Conservation (phyloP, 345 rosid species). For the Microthlaspi erraticum region DNA sequence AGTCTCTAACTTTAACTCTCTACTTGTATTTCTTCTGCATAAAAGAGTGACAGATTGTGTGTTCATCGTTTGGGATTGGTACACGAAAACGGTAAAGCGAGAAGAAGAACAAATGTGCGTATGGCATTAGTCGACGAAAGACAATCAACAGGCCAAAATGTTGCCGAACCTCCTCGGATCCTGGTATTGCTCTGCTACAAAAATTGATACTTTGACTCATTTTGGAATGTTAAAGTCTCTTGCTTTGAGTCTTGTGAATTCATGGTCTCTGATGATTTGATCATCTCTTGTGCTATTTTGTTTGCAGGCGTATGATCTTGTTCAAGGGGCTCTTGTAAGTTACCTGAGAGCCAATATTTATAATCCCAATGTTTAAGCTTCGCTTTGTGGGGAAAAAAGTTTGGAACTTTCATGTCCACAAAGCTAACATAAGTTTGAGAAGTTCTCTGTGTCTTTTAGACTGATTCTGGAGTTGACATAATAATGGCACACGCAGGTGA, state of each 20-base stretch:
- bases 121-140: constrained; percentile 85
- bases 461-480: not conserved
- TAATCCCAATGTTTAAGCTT: not conserved
- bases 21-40: constrained; percentile 4
- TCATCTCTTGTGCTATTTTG: constrained; percentile 9
- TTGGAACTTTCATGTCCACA: not conserved
- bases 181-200: constrained; percentile 52
- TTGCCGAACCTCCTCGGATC: constrained; percentile 55
- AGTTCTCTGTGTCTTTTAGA: constrained; percentile 1
- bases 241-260: not conserved
- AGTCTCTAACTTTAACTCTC: not conserved
- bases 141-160: constrained; percentile 48
- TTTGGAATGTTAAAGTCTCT: constrained; percentile 12
- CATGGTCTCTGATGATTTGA: not conserved
- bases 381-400: not conserved
- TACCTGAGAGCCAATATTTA: not conserved
- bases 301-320: constrained; percentile 87
- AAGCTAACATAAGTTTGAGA: not conserved
- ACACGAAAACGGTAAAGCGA: constrained; percentile 34
- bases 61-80: constrained; percentile 43
- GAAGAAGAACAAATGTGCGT: constrained; percentile 33
- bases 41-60: constrained; percentile 50
- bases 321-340: constrained; percentile 91
- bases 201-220: constrained; percentile 5
- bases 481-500: constrained; percentile 55